Evolutionary conservation across 768 basidiomycete genomes (phyloP), one percentile per base, ranked within the genome.

Genomic region (Coprinopsis sp.): DNA sequence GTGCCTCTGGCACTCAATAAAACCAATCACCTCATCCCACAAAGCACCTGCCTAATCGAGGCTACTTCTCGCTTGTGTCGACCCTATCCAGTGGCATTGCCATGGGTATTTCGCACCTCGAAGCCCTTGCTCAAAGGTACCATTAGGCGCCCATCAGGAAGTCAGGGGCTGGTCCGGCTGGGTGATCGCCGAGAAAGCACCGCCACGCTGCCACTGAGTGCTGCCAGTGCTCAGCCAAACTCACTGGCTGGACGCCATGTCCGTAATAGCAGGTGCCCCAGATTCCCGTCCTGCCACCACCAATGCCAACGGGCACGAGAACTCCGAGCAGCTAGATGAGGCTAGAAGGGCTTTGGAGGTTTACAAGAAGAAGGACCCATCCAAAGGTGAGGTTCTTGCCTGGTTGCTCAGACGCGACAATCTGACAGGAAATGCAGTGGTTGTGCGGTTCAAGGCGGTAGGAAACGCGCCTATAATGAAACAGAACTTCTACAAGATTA

Each of bases 401-500:
- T 33, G 14, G 16, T 14, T 5, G 11, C 23, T 33, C 24, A 29
- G 11, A 18, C 42, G 27, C 28, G 25, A 33, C 21, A 28, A 27
- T 40, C 34, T 39, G 6, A 30, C 37, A 11, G 18, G 38, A 39
- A 38, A 46, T n/a, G 10, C 62, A 98, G 95, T 97, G 41, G 84
- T 97, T 51, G 91, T 99, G 8, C 84, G 93, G 34, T 99, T 99
- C 79, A 94, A 94, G 63, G 93, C 95, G 2, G 89, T 96, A 8
- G 95, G 95, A 37, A 94, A 95, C 57, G 95, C 94, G 1, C 95
- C 95, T 0, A 93, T 99, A 58, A 96, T 99, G 94, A 94, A 88
- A 69, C 91, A 95, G 68, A 97, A 95, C 70, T 89, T 94, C 57
- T 97, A 92, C 81, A 95, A 94, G 74, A 94, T 97, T 59, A 92